A percentile compares a stretch with the other conserved stretches of the same genome.
phyloP scores from a whole-genome alignment of 805 yeast species.

The Nakazawaea ishiwadae region DNA sequence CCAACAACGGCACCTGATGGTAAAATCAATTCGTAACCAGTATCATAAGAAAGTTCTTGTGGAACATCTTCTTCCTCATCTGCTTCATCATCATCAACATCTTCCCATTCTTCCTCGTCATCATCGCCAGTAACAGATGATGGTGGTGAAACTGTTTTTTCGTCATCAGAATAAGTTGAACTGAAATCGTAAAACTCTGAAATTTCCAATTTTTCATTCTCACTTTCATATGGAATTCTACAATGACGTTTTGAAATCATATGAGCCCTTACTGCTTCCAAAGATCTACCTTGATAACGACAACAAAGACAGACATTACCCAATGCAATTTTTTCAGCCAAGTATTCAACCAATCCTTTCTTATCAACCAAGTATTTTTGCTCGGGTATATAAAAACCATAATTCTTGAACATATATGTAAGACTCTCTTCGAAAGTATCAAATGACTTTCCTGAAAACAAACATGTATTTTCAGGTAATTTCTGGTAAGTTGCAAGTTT shows the following conservation, averaged over 20 bases:
- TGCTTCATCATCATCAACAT: conserved; percentile 30
- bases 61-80: conserved; percentile 27
- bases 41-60: conserved; percentile 25
- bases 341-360: conserved; percentile 66
- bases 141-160: conserved; percentile 14
- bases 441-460: conserved; percentile 40
- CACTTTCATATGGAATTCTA: conserved; percentile 80
- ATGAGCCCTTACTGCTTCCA: conserved; percentile 88
- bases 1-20: conserved; percentile 81
- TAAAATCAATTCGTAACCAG: conserved; percentile 61
- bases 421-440: conserved; percentile 38
- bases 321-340: conserved; percentile 75
- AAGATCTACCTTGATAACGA: conserved; percentile 72
- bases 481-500: conserved; percentile 42
- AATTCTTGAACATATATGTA: conserved; percentile 71
- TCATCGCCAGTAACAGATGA: conserved; percentile 23
- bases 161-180: conserved; percentile 46
- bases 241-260: conserved; percentile 83
- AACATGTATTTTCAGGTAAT: conserved; percentile 44
- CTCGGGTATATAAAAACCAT: conserved; percentile 90
- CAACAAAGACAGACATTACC: conserved; percentile 86
- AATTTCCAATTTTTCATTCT: conserved; percentile 70
- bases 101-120: conserved; percentile 32
- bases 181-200: conserved; percentile 83
- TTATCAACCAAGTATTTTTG: conserved; percentile 59